Base-by-base conservation (phyloP, 495 filamentous ascomycete genomes). In the Platismatia glauca region DNA sequence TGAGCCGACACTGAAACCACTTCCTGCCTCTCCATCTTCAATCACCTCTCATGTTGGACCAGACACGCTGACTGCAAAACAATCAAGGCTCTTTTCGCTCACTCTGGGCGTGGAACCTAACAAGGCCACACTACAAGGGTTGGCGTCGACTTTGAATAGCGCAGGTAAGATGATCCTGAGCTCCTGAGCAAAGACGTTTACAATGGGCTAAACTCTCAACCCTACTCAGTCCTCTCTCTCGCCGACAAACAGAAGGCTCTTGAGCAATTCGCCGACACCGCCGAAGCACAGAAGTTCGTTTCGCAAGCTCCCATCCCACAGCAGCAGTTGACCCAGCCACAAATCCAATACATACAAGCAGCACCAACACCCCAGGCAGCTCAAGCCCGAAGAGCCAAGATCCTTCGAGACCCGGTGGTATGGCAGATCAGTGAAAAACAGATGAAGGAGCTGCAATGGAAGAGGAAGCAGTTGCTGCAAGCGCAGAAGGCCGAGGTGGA, bases 321-420 rank as follows among this genome's bases (percentile, higher is more conserved):
- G n/a, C 65, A 63, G 55, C 65, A 64, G 15, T 57, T 67, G 39
- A 67, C 61, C 58, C 65, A 67, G 57, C 65, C 61, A 29, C 65
- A 67, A 64, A 67, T 67, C 24, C 55, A 67, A 64, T 67, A 67
- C 48, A 67, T 67, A 43, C 44, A 64, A 55, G 65, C 65, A 34
- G 66, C 66, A 61, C 62, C 66, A 46, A 65, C 66, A 20, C 62
- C 62, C 1, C 62, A 65, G 44, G 66, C 66, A 52, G 56, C 59
- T 34, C 55, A 64, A 48, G 66, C 66, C 1, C 66, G 66, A 35
- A 62, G 52, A 50, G 62, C 58, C 4, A 67, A 67, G 58, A 58
- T 67, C 34, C 58, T 67, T 15, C 41, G 39, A 38, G 34, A 64
- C 11, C 66, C 62, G 16, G 66, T 68, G 33, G 66, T 68, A 59